Base-by-base conservation (phyloP, 306 rosid genomes). In the Erythrophleum fordii region DNA sequence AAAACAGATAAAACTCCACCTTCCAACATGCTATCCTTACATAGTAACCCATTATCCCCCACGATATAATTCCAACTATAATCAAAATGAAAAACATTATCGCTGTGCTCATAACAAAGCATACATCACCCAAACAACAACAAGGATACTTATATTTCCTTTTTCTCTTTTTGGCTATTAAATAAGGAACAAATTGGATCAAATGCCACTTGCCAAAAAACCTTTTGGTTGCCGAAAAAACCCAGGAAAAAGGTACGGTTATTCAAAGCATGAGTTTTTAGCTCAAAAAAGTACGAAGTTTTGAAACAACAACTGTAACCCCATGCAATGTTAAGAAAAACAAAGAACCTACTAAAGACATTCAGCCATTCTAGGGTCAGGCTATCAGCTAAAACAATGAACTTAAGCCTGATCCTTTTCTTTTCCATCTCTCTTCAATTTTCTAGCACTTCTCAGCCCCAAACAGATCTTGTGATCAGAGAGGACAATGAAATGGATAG, bases 201-300 rank as follows among this genome's bases (percentile, higher is more conserved):
- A 61, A 85, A 10, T 55, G 72, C 84, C 59, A 77, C 1, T 75
- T 22, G 46, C 78, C 16, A 16, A 53, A 65, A 79, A 42, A 41
- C 80, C 44, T 26, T 5, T 45, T 2, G 53, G 37, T 28, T 16
- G 18, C 72, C 16, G 29, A 59, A 76, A 60, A 79, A 71, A 69
- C 49, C 25, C 61, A 76, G 42, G 22, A 52, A 69, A 26, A 37
- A 76, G 20, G 41, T 26, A 42, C 44, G 74, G 37, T 66, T 1
- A 60, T 72, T 22, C 22, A 76, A 81, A 87, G 71, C 76, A 59
- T 1, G 11, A 80, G 73, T 81, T 82, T 81, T 80, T 42, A 77
- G 26, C 73, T 58, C 3, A 45, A 62, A 51, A 48, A 41, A 6
- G 64, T 11, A 49, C 5, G 0, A 42, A 69, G 49, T 41, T 14